Percentiles rank a stretch among this genome's conserved stretches.
These are phyloP conservation scores for Amylostereum areolatum DNA, from an alignment of 1,284 basidiomycete species.

Conservation along the genomic window DNA sequence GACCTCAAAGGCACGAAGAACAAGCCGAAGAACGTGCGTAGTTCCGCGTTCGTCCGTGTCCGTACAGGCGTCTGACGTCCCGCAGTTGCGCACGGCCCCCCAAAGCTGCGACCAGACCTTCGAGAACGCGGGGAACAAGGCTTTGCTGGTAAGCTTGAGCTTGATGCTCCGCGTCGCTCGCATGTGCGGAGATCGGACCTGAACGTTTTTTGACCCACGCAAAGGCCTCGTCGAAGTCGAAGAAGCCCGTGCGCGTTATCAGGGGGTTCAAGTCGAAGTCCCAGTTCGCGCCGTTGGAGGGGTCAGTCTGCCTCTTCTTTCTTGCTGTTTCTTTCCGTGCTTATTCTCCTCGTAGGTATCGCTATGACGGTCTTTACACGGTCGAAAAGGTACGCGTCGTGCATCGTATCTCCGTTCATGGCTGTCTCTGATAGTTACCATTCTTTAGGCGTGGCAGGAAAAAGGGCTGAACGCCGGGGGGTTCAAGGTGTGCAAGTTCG, in stretches of 20 bases:
- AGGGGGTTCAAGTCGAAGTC: constrained; percentile 75
- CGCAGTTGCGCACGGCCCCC: constrained; percentile 74
- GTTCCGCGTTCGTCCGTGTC: not conserved
- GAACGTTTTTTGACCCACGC: not conserved
- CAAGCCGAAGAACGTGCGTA: constrained; percentile 69
- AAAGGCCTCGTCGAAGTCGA: constrained; percentile 63
- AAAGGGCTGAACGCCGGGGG: constrained; percentile 57
- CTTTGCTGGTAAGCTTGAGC: constrained; percentile 51
- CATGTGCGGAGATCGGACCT: not conserved
- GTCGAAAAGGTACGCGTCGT: constrained; percentile 54
- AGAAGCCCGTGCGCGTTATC: constrained; percentile 76
- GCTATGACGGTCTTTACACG: constrained; percentile 79
- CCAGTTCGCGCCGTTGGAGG: constrained; percentile 64
- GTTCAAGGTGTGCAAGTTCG: constrained; percentile 73
- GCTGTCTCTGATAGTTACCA: not conserved
- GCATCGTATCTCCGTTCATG: not conserved
- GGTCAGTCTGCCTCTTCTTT: constrained; percentile 33
- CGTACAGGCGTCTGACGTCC: not conserved
- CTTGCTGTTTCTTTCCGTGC: not conserved
- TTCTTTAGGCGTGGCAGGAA: constrained; percentile 60
- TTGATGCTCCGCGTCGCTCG: not conserved
- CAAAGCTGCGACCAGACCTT: constrained; percentile 78
- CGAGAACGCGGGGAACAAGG: constrained; percentile 62
- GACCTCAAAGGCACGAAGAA: constrained; percentile 74
- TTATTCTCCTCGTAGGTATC: constrained; percentile 44